phyloP scores from a whole-genome alignment of 176 grass and related monocot genomes.

The Aechmea fasciata region DNA sequence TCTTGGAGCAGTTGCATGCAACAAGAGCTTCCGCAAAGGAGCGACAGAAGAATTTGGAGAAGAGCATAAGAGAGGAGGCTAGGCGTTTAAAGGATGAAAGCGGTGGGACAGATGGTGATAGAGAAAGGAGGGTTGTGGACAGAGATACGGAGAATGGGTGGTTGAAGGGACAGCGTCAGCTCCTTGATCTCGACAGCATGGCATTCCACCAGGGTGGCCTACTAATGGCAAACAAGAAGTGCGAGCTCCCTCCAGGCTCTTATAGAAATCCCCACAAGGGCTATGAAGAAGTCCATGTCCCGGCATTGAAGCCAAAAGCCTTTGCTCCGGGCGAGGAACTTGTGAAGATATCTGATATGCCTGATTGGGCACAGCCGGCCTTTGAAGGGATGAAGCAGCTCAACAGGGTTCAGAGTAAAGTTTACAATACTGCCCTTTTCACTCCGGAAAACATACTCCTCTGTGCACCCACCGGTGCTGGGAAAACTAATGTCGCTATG shows the following conservation, averaged over 20 bases:
- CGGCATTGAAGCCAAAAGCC: slow-evolving; percentile 51
- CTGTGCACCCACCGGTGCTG: slow-evolving; percentile 92
- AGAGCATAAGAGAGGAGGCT: slow-evolving; percentile 83
- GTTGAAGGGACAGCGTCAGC: slow-evolving; percentile 70
- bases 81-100: slow-evolving; percentile 71
- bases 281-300: slow-evolving; percentile 83
- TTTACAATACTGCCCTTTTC: slow-evolving; percentile 81
- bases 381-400: slow-evolving; percentile 80
- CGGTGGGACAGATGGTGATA: slow-evolving; percentile 26
- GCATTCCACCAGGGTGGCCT: slow-evolving; percentile 84
- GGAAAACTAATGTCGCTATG: slow-evolving; percentile 94
- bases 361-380: slow-evolving; percentile 53
- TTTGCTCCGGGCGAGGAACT: slow-evolving; percentile 63
- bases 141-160: slow-evolving; percentile 69
- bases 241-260: slow-evolving; percentile 61
- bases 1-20: slow-evolving; percentile 90
- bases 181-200: slow-evolving; percentile 88
- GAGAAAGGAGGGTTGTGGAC: slow-evolving; percentile 45
- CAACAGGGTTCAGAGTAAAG: slow-evolving; percentile 90
- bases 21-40: slow-evolving; percentile 93
- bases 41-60: slow-evolving; percentile 84
- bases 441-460: slow-evolving; percentile 73
- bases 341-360: slow-evolving; percentile 83
- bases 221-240: slow-evolving; percentile 86
- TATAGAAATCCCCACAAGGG: slow-evolving; percentile 74